A percentile compares a stretch with the other conserved stretches of the same genome.
Conservation (phyloP, 1,139 yeast species). For the Pichia sp. region DNA sequence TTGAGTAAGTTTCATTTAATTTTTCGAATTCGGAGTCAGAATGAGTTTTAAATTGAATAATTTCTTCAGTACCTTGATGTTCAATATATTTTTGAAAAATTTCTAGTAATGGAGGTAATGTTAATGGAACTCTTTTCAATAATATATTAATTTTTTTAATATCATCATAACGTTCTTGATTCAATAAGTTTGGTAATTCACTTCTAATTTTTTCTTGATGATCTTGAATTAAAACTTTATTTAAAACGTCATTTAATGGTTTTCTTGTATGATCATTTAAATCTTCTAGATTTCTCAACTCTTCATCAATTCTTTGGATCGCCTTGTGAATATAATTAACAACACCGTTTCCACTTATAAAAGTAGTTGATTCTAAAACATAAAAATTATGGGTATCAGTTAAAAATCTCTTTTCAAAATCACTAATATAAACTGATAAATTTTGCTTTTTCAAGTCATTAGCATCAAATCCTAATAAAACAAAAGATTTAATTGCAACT, state of each 20-base stretch:
- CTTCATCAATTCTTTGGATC: constrained; percentile 75
- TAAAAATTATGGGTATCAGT: constrained; percentile 71
- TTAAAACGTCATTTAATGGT: constrained; percentile 67
- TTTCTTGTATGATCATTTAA: constrained; percentile 85
- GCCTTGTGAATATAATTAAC: constrained; percentile 90
- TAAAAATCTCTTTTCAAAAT: constrained; percentile 73
- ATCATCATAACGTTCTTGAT: constrained; percentile 70
- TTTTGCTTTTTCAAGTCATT: constrained; percentile 83
- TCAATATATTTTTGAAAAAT: constrained; percentile 70
- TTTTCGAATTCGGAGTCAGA: constrained; percentile 27
- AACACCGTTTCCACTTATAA: constrained; percentile 68
- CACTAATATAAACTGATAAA: constrained; percentile 70
- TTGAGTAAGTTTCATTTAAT: constrained; percentile 4
- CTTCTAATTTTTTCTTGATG: constrained; percentile 75
- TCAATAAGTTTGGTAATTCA: constrained; percentile 68
- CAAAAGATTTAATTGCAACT: constrained; percentile 78
- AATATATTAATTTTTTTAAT: constrained; percentile 74
- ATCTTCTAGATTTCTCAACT: constrained; percentile 67
- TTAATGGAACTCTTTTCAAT: constrained; percentile 66
- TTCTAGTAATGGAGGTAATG: constrained; percentile 71
- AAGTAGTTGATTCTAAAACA: constrained; percentile 59
- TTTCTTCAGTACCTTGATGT: constrained; percentile 63
- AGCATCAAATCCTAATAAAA: constrained; percentile 64
- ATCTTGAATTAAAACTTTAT: constrained; percentile 67
- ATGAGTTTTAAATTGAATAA: constrained; percentile 58